These are phyloP conservation scores for Cladophialophora immunda DNA, from an alignment of 2,329 filamentous ascomycete species.

Conservation along the genomic window DNA sequence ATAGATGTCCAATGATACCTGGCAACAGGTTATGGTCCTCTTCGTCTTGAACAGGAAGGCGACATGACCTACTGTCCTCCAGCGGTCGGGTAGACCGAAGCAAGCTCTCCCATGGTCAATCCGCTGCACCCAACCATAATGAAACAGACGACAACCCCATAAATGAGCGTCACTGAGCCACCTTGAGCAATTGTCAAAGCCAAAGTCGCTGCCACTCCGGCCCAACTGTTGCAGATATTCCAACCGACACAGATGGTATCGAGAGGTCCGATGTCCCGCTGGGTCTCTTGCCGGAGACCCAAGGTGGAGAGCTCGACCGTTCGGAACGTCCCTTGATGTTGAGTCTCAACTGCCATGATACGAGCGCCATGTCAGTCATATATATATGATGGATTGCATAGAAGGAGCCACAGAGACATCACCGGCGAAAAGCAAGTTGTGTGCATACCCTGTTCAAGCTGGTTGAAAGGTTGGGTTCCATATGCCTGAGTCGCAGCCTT, in stretches of 20 bases:
- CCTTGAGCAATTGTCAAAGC: conserved; percentile 40
- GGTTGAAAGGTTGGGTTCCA: background rate
- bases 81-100: conserved; percentile 49
- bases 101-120: conserved; percentile 49
- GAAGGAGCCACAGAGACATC: background rate
- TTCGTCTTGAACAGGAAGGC: conserved; percentile 10
- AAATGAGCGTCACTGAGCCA: conserved; percentile 42
- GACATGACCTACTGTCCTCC: conserved; percentile 52
- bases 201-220: conserved; percentile 41
- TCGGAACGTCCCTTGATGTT: conserved; percentile 20
- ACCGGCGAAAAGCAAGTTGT: background rate
- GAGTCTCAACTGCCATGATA: conserved; percentile 10
- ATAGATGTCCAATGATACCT: conserved; percentile 32
- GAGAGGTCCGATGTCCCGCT: conserved; percentile 31
- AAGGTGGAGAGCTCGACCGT: conserved; percentile 24
- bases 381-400: background rate
- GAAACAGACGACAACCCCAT: conserved; percentile 45
- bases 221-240: conserved; percentile 44
- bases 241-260: conserved; percentile 40
- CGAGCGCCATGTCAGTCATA: background rate
- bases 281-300: conserved; percentile 26
- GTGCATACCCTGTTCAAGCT: background rate
- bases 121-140: conserved; percentile 42
- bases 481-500: background rate
- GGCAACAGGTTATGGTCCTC: background rate